Conservation (phyloP, 2,329 filamentous ascomycete species). For the Colletotrichum trifolii region DNA sequence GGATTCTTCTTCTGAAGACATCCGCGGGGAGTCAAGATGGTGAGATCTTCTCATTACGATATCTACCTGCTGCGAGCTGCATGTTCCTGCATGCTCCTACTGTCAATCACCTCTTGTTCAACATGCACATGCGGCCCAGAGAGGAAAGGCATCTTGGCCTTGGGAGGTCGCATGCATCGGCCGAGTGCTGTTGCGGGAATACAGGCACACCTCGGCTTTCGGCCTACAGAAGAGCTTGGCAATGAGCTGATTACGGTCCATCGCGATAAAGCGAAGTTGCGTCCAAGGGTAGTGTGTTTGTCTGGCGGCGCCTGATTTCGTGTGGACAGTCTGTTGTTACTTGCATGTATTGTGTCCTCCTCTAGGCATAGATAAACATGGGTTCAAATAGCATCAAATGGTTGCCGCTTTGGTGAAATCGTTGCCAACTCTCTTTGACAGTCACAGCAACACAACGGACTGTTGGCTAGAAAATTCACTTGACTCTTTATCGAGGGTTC, state of each 20-base stretch:
- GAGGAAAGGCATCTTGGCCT: slow-evolving; percentile 5
- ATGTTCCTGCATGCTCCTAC: slow-evolving; percentile 13
- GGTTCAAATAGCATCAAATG: no score
- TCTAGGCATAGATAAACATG: no score
- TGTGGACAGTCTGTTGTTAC: no score
- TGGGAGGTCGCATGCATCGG: slow-evolving; percentile 9
- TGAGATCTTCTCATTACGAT: not conserved
- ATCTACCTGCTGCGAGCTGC: slow-evolving; percentile 6
- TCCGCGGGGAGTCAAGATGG: not conserved
- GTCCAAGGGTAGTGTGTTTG: no score
- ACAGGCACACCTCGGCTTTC: not conserved
- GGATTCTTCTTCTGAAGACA: not conserved
- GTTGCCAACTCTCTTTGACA: no score
- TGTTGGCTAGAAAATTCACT: no score
- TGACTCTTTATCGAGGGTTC: no score
- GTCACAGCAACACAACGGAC: no score
- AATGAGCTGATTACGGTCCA: not conserved
- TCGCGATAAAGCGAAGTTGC: not conserved
- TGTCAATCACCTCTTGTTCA: slow-evolving; percentile 22
- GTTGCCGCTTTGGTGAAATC: no score
- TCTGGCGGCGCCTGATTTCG: no score
- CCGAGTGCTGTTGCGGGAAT: slow-evolving; percentile 6
- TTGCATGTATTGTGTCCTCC: no score
- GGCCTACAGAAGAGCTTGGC: not conserved
- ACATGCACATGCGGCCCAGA: not conserved